Conservation (phyloP, 441 rosid species). For the Gossypium aridum region DNA sequence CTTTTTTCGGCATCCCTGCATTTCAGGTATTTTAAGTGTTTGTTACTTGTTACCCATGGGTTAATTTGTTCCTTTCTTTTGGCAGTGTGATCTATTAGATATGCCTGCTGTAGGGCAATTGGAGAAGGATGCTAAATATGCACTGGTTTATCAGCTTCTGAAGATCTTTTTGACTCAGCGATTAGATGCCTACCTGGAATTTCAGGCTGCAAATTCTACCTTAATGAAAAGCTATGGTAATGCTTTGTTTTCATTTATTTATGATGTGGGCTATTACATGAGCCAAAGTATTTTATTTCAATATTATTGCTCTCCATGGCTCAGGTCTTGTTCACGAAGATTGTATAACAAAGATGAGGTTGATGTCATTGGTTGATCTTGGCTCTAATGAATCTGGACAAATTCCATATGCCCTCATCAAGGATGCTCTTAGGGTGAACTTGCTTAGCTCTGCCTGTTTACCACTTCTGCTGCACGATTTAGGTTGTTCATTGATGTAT, state of each 20-base stretch:
- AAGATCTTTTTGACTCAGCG: constrained; percentile 79
- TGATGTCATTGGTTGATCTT: constrained; percentile 88
- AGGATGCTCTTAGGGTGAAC: constrained; percentile 68
- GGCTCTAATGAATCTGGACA: constrained; percentile 69
- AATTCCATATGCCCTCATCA: constrained; percentile 66
- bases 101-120: constrained; percentile 87
- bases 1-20: background rate
- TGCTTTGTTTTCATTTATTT: background rate
- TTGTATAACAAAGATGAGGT: constrained; percentile 85
- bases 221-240: constrained; percentile 72
- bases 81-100: constrained; percentile 94
- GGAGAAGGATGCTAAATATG: constrained; percentile 74
- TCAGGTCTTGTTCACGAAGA: constrained; percentile 93
- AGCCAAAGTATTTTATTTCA: background rate
- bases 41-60: background rate
- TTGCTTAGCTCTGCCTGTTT: constrained; percentile 1
- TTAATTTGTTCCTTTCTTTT: background rate
- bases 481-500: background rate
- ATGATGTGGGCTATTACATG: background rate
- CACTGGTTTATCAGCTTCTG: constrained; percentile 73
- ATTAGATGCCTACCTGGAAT: constrained; percentile 73
- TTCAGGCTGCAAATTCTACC: constrained; percentile 63
- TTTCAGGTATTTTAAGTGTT: background rate
- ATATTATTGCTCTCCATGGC: constrained; percentile 4
- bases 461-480: background rate